Percentiles rank a stretch among this genome's conserved stretches.
Evolutionary conservation across 1,284 basidiomycete species (phyloP).

Genomic region (Moesziomyces parantarcticus): DNA sequence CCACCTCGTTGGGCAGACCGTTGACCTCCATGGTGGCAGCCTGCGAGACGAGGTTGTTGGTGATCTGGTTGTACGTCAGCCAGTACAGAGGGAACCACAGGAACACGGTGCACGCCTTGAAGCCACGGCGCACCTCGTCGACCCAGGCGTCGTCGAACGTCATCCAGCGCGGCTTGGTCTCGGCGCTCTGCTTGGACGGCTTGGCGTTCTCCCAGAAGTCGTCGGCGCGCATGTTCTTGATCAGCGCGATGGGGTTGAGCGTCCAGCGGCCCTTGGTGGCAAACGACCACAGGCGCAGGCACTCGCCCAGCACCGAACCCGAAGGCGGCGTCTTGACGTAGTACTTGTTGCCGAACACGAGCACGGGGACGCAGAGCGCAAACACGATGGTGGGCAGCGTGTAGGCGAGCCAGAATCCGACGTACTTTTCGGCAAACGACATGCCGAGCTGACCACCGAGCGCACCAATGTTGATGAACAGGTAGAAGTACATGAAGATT

Average conservation of each 20-base stretch:
- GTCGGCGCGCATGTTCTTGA: constrained; percentile 69
- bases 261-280: constrained; percentile 66
- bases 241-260: constrained; percentile 64
- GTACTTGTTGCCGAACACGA: constrained; percentile 75
- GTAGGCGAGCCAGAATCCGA: constrained; percentile 69
- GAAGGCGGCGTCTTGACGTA: constrained; percentile 78
- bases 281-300: constrained; percentile 63
- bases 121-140: constrained; percentile 81
- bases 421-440: constrained; percentile 67
- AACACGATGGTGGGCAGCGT: constrained; percentile 71
- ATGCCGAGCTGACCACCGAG: constrained; percentile 69
- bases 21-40: constrained; percentile 72
- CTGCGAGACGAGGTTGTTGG: constrained; percentile 77
- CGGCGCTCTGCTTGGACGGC: constrained; percentile 71
- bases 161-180: constrained; percentile 68
- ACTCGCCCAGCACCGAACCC: constrained; percentile 80
- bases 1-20: constrained; percentile 80
- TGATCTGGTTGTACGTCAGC: constrained; percentile 70
- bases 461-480: constrained; percentile 67
- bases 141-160: constrained; percentile 74
- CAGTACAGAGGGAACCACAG: constrained; percentile 74
- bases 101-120: constrained; percentile 87
- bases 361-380: constrained; percentile 74
- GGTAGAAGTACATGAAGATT: constrained; percentile 66
- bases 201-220: constrained; percentile 85